Evolutionary conservation across 371 early-diverging fungal genomes (phyloP).

Genomic region (Circinella minor): DNA sequence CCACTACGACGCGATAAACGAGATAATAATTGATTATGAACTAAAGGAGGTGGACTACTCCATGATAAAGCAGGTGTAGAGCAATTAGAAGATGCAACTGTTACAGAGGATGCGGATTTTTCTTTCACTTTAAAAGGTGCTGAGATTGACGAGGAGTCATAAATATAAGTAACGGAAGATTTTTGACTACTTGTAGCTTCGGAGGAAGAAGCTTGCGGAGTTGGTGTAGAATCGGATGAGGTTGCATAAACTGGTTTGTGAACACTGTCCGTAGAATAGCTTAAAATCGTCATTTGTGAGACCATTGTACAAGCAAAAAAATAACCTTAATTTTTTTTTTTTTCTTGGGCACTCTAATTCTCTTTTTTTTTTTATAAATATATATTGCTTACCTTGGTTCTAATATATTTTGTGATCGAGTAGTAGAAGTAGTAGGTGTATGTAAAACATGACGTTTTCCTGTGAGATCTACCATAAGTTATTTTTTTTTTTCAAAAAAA

Average conservation of each 20-base stretch:
- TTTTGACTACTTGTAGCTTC: constrained; percentile 30
- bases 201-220: constrained; percentile 22
- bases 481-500: neutral
- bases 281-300: constrained; percentile 11
- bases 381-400: constrained; percentile 10
- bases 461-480: constrained; percentile 6
- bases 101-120: constrained; percentile 43
- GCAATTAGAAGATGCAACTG: constrained; percentile 32
- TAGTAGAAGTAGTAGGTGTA: neutral
- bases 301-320: neutral
- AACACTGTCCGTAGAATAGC: constrained; percentile 7
- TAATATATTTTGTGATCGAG: constrained; percentile 1
- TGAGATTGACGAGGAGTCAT: constrained; percentile 35
- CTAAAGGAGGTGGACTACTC: constrained; percentile 32
- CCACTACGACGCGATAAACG: constrained; percentile 17
- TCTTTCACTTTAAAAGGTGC: constrained; percentile 47
- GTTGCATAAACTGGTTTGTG: constrained; percentile 8
- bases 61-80: constrained; percentile 36
- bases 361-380: neutral
- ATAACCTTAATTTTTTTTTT: neutral
- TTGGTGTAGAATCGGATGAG: constrained; percentile 27
- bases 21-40: constrained; percentile 22
- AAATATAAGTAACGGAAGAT: constrained; percentile 42
- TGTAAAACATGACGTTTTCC: constrained; percentile 7
- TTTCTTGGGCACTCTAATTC: neutral